Percentiles rank a stretch among this genome's conserved stretches.
phyloP scores from a whole-genome alignment of 306 rosid species.

The Ochetophila trinervis region DNA sequence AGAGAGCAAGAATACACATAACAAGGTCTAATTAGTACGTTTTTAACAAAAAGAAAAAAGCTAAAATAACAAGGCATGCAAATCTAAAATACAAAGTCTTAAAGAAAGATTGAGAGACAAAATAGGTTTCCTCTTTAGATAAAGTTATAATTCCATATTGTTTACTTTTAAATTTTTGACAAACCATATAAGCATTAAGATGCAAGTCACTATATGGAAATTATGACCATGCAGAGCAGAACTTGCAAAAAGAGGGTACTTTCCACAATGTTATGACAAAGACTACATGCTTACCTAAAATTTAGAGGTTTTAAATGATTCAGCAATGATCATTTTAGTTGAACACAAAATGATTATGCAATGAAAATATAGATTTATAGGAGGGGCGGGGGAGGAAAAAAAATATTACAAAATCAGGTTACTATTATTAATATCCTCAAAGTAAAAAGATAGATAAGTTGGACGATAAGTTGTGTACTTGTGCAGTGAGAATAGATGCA shows the following conservation, averaged over 20 bases:
- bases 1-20: neutral
- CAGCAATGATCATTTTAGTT: neutral
- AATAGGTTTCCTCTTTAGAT: constrained; percentile 9
- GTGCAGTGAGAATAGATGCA: neutral
- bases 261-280: neutral
- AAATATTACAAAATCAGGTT: too few relatives aligned
- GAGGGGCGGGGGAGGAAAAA: too few relatives aligned
- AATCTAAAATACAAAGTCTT: neutral
- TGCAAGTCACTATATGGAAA: neutral
- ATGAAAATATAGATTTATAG: too few relatives aligned
- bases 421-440: too few relatives aligned
- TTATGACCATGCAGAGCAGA: neutral
- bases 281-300: neutral
- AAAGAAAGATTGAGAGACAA: constrained; percentile 1
- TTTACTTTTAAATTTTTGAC: neutral
- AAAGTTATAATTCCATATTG: neutral
- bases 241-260: constrained; percentile 10
- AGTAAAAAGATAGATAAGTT: too few relatives aligned
- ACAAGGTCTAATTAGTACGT: too few relatives aligned
- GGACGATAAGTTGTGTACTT: too few relatives aligned
- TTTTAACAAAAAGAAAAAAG: too few relatives aligned
- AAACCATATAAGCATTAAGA: neutral
- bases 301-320: neutral
- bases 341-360: too few relatives aligned
- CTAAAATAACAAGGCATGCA: too few relatives aligned